Base-by-base conservation (phyloP, 345 rosid species). In the Acer yangbiense region DNA sequence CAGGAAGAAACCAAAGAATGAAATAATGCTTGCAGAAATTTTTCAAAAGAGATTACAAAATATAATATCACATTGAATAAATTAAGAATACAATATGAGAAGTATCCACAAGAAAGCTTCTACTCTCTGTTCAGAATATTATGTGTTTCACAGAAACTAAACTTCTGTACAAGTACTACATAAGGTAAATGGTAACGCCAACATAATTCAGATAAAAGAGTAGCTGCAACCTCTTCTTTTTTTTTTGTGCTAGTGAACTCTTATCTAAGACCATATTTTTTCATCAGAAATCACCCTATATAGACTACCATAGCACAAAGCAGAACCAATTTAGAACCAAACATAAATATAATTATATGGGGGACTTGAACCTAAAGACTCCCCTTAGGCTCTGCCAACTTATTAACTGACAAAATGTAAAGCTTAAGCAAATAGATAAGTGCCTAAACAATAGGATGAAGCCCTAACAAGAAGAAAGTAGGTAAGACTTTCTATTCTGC, bases 1-100 rank as follows among this genome's bases (percentile, higher is more conserved):
- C 44, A 65, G 50, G 55, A 75, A 50, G 77, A 29, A 74, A 16
- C 27, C 23, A 27, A 48, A 57, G 68, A 54, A 78, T 25, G 23
- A 65, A 65, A 72, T 23, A 27, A 72, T 72, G 68, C 57, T 54
- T 43, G 29, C 10, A 29, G 55, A 35, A 71, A 65, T 14, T 8
- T n/a, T 27, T 63, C 32, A 18, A 9, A 71, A 50, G 20, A 62
- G n/a, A 39, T n/a, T 9, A 41, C 7, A 65, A 69, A 73, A 65
- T 9, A 57, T 57, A 23, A 39, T 57, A 27, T 18, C 48, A 55
- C 17, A n/a, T 9, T 7, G 12, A 17, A 35, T 25, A 44, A 27
- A 54, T 5, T 48, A 72, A 6, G 7, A 20, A 62, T 20, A 55
- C 11, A 44, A 54, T 39, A 21, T 27, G 71, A n/a, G 64, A 13